phyloP scores from a whole-genome alignment of 1,139 yeast species.

The Pichia sp. region DNA sequence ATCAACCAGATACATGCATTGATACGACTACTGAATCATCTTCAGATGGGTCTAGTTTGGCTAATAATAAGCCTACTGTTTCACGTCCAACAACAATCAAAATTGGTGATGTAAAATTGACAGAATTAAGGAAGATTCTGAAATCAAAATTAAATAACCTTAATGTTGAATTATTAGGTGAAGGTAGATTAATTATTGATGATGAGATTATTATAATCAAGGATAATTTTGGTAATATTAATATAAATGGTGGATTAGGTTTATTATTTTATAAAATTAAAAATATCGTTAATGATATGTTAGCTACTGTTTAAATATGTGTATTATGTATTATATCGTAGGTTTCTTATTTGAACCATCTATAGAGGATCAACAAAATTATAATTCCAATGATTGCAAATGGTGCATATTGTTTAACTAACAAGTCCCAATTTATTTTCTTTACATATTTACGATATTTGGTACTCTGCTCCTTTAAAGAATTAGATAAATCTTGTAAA shows the following conservation, averaged over 20 bases:
- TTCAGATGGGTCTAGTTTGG: not conserved
- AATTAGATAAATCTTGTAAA: constrained; percentile 83
- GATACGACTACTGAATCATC: not conserved
- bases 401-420: constrained; percentile 86
- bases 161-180: constrained; percentile 85
- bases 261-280: constrained; percentile 75
- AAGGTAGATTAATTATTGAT: constrained; percentile 85
- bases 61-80: not conserved
- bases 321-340: too few relatives aligned
- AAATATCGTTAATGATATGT: constrained; percentile 65
- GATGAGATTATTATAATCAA: constrained; percentile 71
- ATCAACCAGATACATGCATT: not conserved
- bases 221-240: constrained; percentile 71
- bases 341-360: constrained; percentile 50
- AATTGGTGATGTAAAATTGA: constrained; percentile 82
- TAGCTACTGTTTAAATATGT: constrained; percentile 56
- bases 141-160: constrained; percentile 48
- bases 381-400: constrained; percentile 66
- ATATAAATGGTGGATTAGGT: constrained; percentile 71
- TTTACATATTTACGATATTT: constrained; percentile 88
- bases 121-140: constrained; percentile 68
- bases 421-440: constrained; percentile 81
- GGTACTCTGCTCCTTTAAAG: constrained; percentile 73
- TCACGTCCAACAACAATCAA: constrained; percentile 39
- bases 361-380: constrained; percentile 76